Evolutionary conservation across 1,139 yeast species (phyloP), one percentile per base, ranked within the genome.

Genomic region (Diutina ranongensis): DNA sequence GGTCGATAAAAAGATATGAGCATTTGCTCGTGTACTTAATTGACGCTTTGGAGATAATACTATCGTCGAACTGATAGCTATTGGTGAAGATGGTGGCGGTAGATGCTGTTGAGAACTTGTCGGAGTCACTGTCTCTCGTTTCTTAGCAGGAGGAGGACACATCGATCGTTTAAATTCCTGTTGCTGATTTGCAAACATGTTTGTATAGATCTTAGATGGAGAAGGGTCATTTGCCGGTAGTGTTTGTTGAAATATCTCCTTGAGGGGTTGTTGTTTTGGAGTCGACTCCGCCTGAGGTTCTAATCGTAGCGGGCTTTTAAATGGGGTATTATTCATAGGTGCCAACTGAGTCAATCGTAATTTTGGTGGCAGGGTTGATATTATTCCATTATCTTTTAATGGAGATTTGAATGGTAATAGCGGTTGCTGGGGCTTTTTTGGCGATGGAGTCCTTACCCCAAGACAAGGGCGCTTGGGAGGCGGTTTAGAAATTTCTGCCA

Each of bases 1-100:
- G 16, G 40, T 35, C 10, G 40, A 19, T 5, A 35, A 28, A n/a
- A 35, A 35, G 40, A 35, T 35, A 13, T 35, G 40, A 19, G 40
- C 25, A 19, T 35, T 35, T 9, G 40, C 40, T 5, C 22, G 19
- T 31, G 34, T 31, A 15, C 34, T 31, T 12, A 31, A 4, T 15
- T n/a, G 15, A 10, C 34, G 13, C 13, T 31, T 31, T 4, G 13
- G 10, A 25, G 28, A 25, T 7, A 25, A 7, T 10, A 25, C 10
- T 25, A 10, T 5, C 28, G 28, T n/a, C n/a, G n/a, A n/a, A n/a
- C n/a, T n/a, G n/a, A n/a, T n/a, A n/a, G n/a, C n/a, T n/a, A n/a
- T n/a, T n/a, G n/a, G n/a, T n/a, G n/a, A n/a, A n/a, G n/a, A n/a
- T n/a, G n/a, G n/a, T n/a, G n/a, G n/a, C n/a, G n/a, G n/a, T n/a